Percentiles rank a stretch among this genome's conserved stretches.
Evolutionary conservation across 2,329 filamentous ascomycete genomes (phyloP).

Genomic region (Lojkania enalia): DNA sequence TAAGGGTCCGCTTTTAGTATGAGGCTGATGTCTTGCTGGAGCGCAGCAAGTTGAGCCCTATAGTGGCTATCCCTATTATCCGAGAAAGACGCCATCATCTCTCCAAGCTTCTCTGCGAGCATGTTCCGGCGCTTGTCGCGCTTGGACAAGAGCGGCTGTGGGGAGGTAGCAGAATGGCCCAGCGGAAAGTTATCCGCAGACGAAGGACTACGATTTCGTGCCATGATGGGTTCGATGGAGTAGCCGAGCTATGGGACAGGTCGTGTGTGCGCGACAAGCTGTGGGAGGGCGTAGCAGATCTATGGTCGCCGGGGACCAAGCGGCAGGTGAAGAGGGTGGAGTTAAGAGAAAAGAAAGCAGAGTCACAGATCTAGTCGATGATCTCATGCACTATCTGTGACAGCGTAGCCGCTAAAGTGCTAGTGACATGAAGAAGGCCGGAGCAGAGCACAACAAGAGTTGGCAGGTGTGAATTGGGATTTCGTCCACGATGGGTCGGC

Average conservation of each 20-base stretch:
- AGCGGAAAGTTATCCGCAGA: constrained; percentile 41
- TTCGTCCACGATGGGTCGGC: no score
- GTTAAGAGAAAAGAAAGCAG: background rate
- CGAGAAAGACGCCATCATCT: constrained; percentile 76
- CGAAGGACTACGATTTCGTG: constrained; percentile 43
- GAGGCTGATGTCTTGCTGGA: constrained; percentile 88
- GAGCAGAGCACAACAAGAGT: background rate
- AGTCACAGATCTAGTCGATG: background rate
- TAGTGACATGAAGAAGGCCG: constrained; percentile 2
- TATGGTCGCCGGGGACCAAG: constrained; percentile 1
- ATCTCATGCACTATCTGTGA: background rate
- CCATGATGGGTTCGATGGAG: constrained; percentile 31
- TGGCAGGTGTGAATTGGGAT: constrained; percentile 6
- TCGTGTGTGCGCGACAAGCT: constrained; percentile 1
- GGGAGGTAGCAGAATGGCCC: constrained; percentile 46
- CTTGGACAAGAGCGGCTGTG: constrained; percentile 67
- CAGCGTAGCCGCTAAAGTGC: constrained; percentile 5
- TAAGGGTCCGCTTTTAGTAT: constrained; percentile 87
- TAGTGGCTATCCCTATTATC: constrained; percentile 83
- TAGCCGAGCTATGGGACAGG: background rate
- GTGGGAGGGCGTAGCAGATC: background rate
- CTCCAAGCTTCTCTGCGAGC: constrained; percentile 75
- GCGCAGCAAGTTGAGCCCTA: constrained; percentile 83
- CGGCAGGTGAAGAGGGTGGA: background rate
- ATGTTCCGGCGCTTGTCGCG: constrained; percentile 86